Evolutionary conservation across 176 grass and related monocot genomes (phyloP), one percentile per base, ranked within the genome.

Genomic region (Cenchrus americanus): DNA sequence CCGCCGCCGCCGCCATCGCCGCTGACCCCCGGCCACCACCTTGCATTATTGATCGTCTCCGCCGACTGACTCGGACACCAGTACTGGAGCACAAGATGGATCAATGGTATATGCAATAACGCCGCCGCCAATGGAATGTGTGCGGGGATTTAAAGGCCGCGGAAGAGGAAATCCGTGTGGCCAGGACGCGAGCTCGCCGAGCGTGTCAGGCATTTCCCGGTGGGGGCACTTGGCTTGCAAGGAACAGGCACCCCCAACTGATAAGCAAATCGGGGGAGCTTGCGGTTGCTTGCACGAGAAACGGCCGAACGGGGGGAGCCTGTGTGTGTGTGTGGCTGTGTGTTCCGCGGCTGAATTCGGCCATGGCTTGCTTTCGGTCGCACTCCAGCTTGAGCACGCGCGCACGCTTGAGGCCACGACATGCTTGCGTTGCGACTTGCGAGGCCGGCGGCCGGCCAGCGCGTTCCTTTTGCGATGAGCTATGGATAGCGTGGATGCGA

Each of bases 141-240:
- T 26, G n/a, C 21, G 64, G 37, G 41, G 67, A 43, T 82, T 78
- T 86, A 86, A 90, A 78, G 69, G 23, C 13, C 7, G 65, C 0
- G 7, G 46, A 7, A 71, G 43, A 53, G 10, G 62, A 42, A 44
- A 82, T 53, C 46, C 57, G 8, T 44, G 66, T 23, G 46, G 4
- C 9, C 6, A 21, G 65, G 23, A 32, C 30, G 55, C 43, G 67
- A 13, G 49, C 0, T 48, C 43, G 76, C 72, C 19, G 76, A 40
- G 13, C 79, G 7, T 73, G 78, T 32, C 51, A n/a, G 14, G 58
- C 61, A 24, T 73, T 73, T 86, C 13, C 32, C 52, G 74, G 41
- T 23, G 59, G 44, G 59, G 44, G 74, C 88, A 11, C 62, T 86
- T 91, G 75, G 48, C 92, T 91, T 88, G 83, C 88, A 84, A 91